Evolutionary conservation across 2,329 filamentous ascomycete species (phyloP).

Genomic region (Fusarium sp.): DNA sequence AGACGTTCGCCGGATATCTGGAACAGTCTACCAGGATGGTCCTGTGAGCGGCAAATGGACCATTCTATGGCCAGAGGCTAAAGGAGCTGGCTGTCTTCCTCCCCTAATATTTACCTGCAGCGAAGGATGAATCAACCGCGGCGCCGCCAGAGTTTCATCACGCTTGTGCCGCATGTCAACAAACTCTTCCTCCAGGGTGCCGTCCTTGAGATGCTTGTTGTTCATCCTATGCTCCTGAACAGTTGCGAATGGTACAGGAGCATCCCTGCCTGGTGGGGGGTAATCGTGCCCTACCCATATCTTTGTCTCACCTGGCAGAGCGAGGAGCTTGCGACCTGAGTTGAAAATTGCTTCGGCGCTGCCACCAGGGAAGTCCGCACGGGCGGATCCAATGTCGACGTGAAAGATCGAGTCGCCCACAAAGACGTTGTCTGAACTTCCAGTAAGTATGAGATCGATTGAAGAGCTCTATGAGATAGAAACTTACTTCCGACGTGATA

Average conservation of each 20-base stretch:
- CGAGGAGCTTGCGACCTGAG: slow-evolving; percentile 60
- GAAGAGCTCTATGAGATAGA: rapidly evolving
- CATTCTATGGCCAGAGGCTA: slow-evolving; percentile 50
- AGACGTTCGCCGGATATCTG: no score
- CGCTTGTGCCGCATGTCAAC: slow-evolving; percentile 59
- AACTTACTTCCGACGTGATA: slow-evolving; percentile 65
- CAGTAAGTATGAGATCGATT: rapidly evolving
- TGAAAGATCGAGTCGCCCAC: slow-evolving; percentile 68
- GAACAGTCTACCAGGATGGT: not conserved
- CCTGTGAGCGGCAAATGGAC: slow-evolving; percentile 54
- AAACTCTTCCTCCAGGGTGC: slow-evolving; percentile 59
- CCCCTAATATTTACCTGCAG: slow-evolving; percentile 67
- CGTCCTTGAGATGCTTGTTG: slow-evolving; percentile 64
- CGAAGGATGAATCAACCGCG: slow-evolving; percentile 63
- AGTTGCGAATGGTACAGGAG: slow-evolving; percentile 58
- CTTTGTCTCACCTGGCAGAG: slow-evolving; percentile 58
- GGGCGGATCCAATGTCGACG: slow-evolving; percentile 64
- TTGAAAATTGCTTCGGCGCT: slow-evolving; percentile 59
- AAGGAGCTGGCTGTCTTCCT: slow-evolving; percentile 58
- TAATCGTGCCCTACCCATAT: slow-evolving; percentile 71
- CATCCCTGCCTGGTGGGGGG: slow-evolving; percentile 53
- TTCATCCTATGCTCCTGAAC: slow-evolving; percentile 60
- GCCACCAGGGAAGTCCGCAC: slow-evolving; percentile 69
- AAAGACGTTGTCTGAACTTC: slow-evolving; percentile 59
- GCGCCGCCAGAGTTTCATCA: slow-evolving; percentile 59